phyloP scores from a whole-genome alignment of 805 yeast genomes.

The Pichia paraexigua region DNA sequence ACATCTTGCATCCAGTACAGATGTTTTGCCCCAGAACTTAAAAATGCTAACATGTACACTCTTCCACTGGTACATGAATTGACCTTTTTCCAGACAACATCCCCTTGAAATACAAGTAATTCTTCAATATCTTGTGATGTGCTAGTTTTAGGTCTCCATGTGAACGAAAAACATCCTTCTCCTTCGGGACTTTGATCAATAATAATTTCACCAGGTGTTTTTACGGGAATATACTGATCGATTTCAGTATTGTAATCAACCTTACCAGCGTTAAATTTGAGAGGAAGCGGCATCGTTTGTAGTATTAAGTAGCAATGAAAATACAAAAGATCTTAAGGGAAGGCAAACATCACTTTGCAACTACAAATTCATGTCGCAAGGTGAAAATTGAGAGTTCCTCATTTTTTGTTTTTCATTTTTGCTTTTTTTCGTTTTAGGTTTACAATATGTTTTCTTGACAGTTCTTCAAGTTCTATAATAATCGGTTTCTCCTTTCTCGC shows the following conservation, averaged over 20 bases:
- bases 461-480: too few relatives aligned
- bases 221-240: conserved; percentile 59
- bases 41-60: conserved; percentile 39
- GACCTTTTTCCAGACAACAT: conserved; percentile 68
- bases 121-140: conserved; percentile 47
- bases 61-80: conserved; percentile 68
- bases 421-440: too few relatives aligned
- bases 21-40: conserved; percentile 34
- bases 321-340: neutral
- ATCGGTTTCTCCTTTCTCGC: neutral
- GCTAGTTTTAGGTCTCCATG: conserved; percentile 62
- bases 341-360: neutral
- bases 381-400: neutral
- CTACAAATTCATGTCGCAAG: neutral
- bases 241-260: conserved; percentile 58
- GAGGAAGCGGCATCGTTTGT: conserved; percentile 11
- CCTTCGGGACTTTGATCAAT: conserved; percentile 61
- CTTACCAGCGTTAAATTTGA: conserved; percentile 70
- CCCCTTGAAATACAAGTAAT: conserved; percentile 74
- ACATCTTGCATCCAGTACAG: conserved; percentile 73
- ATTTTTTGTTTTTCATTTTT: too few relatives aligned
- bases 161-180: conserved; percentile 60
- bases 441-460: too few relatives aligned
- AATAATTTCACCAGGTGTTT: conserved; percentile 58
- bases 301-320: too few relatives aligned